Evolutionary conservation across 192 early-diverging fungal genomes (phyloP).

Genomic region (Coemansia sp.): DNA sequence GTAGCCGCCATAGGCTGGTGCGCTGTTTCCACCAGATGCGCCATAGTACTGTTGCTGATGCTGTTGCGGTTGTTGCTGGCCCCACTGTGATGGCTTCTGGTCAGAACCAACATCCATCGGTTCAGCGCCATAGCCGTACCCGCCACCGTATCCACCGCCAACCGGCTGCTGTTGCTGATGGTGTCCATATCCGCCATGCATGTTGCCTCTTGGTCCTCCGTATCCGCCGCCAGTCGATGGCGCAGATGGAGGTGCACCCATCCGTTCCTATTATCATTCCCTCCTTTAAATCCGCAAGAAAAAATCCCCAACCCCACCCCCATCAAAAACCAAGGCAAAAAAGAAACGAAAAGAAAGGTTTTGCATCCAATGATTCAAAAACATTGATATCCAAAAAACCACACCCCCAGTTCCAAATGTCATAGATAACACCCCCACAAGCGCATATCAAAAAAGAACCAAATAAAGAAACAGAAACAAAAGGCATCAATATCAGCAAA

Average conservation of each 20-base stretch:
- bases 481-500: not conserved
- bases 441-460: no score
- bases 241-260: slow-evolving; percentile 5
- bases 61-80: slow-evolving; percentile 17
- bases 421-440: no score
- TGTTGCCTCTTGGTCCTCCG: slow-evolving; percentile 15
- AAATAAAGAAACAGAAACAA: slow-evolving; percentile 11
- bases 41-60: slow-evolving; percentile 5
- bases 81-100: slow-evolving; percentile 22
- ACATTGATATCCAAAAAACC: not conserved
- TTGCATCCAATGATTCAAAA: not conserved
- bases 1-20: slow-evolving; percentile 12
- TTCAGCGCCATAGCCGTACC: slow-evolving; percentile 14
- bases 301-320: not conserved
- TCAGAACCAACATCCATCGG: slow-evolving; percentile 14
- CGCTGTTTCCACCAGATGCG: not conserved
- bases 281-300: no score
- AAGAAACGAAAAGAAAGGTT: not conserved
- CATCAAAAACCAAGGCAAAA: not conserved
- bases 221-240: slow-evolving; percentile 13
- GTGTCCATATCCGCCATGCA: slow-evolving; percentile 28
- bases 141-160: slow-evolving; percentile 11
- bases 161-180: slow-evolving; percentile 9
- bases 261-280: slow-evolving; percentile 19
- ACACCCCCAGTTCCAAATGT: slow-evolving; percentile 9